Evolutionary conservation across 192 early-diverging fungal genomes (phyloP).

Genomic region (Entomortierella lignicola): DNA sequence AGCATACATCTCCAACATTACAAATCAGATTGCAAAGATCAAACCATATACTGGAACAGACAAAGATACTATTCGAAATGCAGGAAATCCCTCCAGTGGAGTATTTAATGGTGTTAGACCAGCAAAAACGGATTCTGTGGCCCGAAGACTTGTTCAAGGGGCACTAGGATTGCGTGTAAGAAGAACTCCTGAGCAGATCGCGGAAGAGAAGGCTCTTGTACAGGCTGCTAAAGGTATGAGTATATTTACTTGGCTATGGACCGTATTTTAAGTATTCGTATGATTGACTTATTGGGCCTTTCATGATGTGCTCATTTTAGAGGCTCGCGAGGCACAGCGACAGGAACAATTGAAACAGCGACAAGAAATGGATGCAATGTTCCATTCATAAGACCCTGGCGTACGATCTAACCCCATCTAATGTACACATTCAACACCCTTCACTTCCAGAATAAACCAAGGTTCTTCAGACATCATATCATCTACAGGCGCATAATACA

Average conservation of each 20-base stretch:
- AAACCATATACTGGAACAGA: slow-evolving; percentile 71
- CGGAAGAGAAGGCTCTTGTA: slow-evolving; percentile 56
- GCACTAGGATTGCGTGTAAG: slow-evolving; percentile 73
- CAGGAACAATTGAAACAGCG: slow-evolving; percentile 34
- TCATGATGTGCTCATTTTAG: not conserved
- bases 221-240: slow-evolving; percentile 59
- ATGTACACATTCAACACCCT: too few relatives aligned
- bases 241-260: not conserved
- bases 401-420: not conserved
- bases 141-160: slow-evolving; percentile 77
- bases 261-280: not conserved
- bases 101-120: slow-evolving; percentile 55
- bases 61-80: slow-evolving; percentile 31
- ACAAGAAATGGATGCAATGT: slow-evolving; percentile 35
- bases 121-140: slow-evolving; percentile 77
- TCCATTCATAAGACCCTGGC: slow-evolving; percentile 27
- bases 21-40: slow-evolving; percentile 63
- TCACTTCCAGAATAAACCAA: not conserved
- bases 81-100: slow-evolving; percentile 37
- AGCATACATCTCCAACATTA: slow-evolving; percentile 68
- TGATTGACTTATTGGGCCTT: not conserved
- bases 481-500: too few relatives aligned
- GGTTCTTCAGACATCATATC: not conserved
- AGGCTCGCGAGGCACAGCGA: slow-evolving; percentile 40
- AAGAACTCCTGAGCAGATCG: slow-evolving; percentile 61